Evolutionary conservation across 1,139 yeast genomes (phyloP).

Genomic region (Hansenula lynferdii): DNA sequence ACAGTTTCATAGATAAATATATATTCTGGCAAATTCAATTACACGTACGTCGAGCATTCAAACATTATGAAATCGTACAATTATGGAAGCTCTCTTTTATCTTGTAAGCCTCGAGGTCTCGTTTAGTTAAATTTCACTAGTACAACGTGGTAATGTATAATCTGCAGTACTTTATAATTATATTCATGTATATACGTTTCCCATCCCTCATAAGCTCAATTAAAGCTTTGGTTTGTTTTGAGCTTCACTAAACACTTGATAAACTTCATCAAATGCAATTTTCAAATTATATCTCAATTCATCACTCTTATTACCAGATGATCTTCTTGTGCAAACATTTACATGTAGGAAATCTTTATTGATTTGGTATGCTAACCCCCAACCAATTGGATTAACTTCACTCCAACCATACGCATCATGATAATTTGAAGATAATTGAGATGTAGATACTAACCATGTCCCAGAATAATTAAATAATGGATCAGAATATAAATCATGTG

Average conservation of each 20-base stretch:
- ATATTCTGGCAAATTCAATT: too few species aligned
- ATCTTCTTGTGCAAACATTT: constrained; percentile 76
- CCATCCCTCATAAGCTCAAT: background rate
- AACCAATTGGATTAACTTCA: constrained; percentile 91
- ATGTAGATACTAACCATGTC: constrained; percentile 84
- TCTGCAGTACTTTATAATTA: too few species aligned
- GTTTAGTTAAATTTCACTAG: too few species aligned
- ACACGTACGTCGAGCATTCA: too few species aligned
- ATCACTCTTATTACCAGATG: constrained; percentile 60
- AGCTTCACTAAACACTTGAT: constrained; percentile 43
- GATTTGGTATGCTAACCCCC: constrained; percentile 91
- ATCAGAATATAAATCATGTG: constrained; percentile 73
- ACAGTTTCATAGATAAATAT: too few species aligned
- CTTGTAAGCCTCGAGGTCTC: too few species aligned
- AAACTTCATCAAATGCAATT: constrained; percentile 80
- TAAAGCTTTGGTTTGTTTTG: constrained; percentile 16
- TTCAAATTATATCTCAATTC: constrained; percentile 66
- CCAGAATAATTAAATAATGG: constrained; percentile 72
- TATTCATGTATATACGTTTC: too few species aligned
- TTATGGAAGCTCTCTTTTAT: too few species aligned
- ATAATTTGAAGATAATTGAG: constrained; percentile 84
- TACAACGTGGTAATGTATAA: too few species aligned
- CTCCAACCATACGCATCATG: constrained; percentile 97
- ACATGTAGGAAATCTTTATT: constrained; percentile 83
- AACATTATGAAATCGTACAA: too few species aligned